Base-by-base conservation (phyloP, 2,329 filamentous ascomycete genomes). In the Apiospora sp. region DNA sequence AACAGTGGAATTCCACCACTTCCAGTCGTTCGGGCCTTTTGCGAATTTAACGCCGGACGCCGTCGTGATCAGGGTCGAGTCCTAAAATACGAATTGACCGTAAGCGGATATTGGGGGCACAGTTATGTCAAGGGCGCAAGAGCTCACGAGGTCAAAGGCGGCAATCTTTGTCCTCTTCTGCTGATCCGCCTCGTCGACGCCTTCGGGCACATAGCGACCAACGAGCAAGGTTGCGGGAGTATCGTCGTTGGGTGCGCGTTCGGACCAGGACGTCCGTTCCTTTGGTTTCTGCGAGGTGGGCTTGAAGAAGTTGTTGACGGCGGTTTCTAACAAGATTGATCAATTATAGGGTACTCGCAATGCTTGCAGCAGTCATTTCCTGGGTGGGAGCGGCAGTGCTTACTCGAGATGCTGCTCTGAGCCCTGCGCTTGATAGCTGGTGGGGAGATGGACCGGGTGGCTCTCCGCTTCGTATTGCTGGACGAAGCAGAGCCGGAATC, bases 261-360 rank as follows among this genome's bases (percentile, higher is more conserved):
- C 83, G 86, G 86, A 81, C 94, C 96, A 98, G 13, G 83, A 85
- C 69, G 93, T 90, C 72, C 89, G 90, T 69, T 95, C 92, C 19
- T 94, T 93, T 44, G 92, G 91, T 81, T 97, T 98, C 81, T 98
- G 90, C 0, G 95, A 98, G 0, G 88, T 81, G 0, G 95, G 95
- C 0, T 92, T 97, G 83, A 98, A 98, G 85, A 98, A 98, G 71
- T 89, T 94, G 27, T 93, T 89, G 1, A 97, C 90, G 1, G 92
- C 90, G 73, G 83, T 90, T 80, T 91, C 92, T 94, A 75, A 54
- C 27, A 30, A 34, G 27, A 24, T 12, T 70, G 30, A 10, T 24
- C 48, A 24, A 27, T 16, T 34, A 19, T 24, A 1, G 8, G 37
- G 19, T 27, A 1, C 1, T 13, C 2, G 37, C 10, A 12, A 22